Base-by-base conservation (phyloP, 129 eudicot species). In the Glebionis coronaria region DNA sequence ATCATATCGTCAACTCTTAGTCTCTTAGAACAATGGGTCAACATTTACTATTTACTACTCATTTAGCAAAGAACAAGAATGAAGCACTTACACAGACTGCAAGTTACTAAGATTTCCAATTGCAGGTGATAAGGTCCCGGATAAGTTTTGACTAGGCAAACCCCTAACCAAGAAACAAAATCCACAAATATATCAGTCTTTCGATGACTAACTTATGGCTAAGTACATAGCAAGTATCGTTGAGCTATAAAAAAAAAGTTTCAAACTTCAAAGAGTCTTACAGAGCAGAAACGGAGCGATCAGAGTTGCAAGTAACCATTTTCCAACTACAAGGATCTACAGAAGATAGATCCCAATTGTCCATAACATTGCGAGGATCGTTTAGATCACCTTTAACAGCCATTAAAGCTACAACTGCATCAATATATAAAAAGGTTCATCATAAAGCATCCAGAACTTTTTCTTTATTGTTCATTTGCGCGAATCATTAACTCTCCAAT, bases 281-380 rank as follows among this genome's bases (percentile, higher is more conserved):
- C 97, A 91, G 77, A 81, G 91, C 87, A 63, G 91, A 88, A 68
- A 92, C 98, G 69, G 75, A 92, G 69, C 95, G 95, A 76, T 92
- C 96, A 27, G 75, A 1, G 62, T 83, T 65, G 81, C 99, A 93
- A 49, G 95, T 93, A 57, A 93, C 83, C 99, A 93, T 93, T 69
- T 95, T 88, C 99, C 99, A 93, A 78, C 97, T 83, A 80, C 99
- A 93, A 77, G 99, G 99, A 86, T 93, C 99, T 35, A 93, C 99
- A 63, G 95, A 86, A 64, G 81, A 84, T n/a, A 80, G 77, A 74
- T 93, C 99, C 99, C 99, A 93, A 67, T 82, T 86, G 80, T 93
- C 97, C 79, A 93, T 79, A 12, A 93, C 88, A 80, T 88, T 86
- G 9, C 86, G 72, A 40, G 97, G 99, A 68, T 93, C 99, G 57